Base-by-base conservation (phyloP, 768 basidiomycete species). In the Lyophyllum atratum region DNA sequence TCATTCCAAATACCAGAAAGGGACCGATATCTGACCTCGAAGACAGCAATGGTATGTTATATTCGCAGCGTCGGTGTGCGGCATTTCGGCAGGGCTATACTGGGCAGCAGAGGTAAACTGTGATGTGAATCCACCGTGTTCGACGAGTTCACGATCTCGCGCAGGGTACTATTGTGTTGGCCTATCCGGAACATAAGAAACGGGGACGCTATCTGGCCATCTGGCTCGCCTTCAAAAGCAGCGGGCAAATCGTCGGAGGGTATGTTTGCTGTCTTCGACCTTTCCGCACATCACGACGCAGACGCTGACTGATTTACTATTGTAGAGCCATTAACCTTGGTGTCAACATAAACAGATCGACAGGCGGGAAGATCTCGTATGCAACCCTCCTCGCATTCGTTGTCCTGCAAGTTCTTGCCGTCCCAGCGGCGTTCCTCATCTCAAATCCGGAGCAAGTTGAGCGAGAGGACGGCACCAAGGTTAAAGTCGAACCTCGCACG, bases 361-460 rank as follows among this genome's bases (percentile, higher is more conserved):
- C 46, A 4, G 58, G 62, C 8, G 65, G 64, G n/a, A 66, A 66
- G 22, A 31, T 62, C 2, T 66, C 63, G 4, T 61, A 64, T 26
- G 46, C 57, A 1, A 59, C 58, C 2, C 53, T 61, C 0, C 45
- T 59, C 17, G 50, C 46, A 40, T 61, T 64, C 50, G 49, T 60
- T 4, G 54, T 62, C 31, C 49, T 64, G 11, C 61, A 64, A 49
- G 59, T 66, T 26, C 52, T 61, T 15, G 53, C 52, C 17, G 33
- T 57, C 19, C 59, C 61, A 4, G 24, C 43, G 8, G 52, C 58
- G n/a, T 62, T 61, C 45, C 52, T 60, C 2, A 54, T 64, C 6
- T 60, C 59, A 5, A 57, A 59, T n/a, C 58, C 60, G n/a, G 54
- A 61, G 44, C 34, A 59, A 21, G 64, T 63, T 8, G 61, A 60